Percentiles rank a stretch among this genome's conserved stretches.
These are phyloP conservation scores for Leishmania major DNA, from an alignment of 208 protist genomes.

Conservation along the genomic window DNA sequence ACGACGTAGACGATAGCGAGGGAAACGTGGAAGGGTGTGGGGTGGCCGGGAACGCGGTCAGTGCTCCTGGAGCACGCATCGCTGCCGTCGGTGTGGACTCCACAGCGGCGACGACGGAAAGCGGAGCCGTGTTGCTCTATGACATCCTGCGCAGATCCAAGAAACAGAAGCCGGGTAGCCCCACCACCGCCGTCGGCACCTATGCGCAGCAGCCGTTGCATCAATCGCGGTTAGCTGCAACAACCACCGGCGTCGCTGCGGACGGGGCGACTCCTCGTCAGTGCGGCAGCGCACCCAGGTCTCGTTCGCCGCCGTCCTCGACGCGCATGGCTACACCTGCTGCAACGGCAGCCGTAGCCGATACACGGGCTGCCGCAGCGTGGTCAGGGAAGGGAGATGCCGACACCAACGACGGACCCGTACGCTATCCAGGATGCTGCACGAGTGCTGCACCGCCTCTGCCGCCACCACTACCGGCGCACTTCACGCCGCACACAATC, in stretches of 20 bases:
- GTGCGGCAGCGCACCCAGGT: not conserved
- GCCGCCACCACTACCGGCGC: slow-evolving; percentile 1
- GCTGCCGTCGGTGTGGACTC: not conserved
- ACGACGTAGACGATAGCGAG: not conserved
- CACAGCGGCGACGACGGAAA: not conserved
- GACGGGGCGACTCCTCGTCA: not conserved
- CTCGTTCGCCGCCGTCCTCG: not conserved
- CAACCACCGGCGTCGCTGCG: not conserved
- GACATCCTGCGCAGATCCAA: slow-evolving; percentile 31
- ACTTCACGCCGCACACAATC: slow-evolving; percentile 25
- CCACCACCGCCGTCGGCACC: not conserved
- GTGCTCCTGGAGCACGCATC: not conserved
- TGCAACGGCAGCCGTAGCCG: not conserved
- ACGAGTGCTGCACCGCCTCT: not conserved
- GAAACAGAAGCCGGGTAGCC: slow-evolving; percentile 6
- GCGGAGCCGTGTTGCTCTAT: slow-evolving; percentile 15
- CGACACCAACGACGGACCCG: not conserved
- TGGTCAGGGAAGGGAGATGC: not conserved
- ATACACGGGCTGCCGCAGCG: not conserved
- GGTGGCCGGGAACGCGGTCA: not conserved
- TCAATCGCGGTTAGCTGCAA: not conserved
- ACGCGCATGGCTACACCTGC: not conserved
- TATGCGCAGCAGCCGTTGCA: not conserved
- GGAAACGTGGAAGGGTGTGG: not conserved
- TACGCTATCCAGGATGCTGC: not conserved